Evolutionary conservation across 2,329 filamentous ascomycete genomes (phyloP).

Genomic region (Colletotrichum sublineola): DNA sequence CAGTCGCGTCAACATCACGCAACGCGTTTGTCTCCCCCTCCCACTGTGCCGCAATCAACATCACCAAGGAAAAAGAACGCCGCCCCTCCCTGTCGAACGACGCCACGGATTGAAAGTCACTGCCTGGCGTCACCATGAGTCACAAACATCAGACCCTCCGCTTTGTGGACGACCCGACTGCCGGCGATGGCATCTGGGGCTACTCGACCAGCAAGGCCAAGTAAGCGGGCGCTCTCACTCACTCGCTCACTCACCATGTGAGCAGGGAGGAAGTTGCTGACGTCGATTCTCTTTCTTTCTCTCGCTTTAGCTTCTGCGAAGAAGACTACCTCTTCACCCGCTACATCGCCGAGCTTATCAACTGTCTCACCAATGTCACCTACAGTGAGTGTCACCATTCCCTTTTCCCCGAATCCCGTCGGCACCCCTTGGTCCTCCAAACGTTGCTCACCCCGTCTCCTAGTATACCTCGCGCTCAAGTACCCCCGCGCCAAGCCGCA

Average conservation of each 20-base stretch:
- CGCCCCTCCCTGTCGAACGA: background rate
- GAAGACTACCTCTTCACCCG: slow-evolving; percentile 55
- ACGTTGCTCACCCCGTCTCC: background rate
- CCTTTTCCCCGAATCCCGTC: background rate
- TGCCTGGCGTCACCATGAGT: slow-evolving; percentile 3
- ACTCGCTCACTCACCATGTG: background rate
- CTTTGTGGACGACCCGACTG: slow-evolving; percentile 52
- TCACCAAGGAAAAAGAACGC: background rate
- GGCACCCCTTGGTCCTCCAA: background rate
- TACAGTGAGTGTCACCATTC: slow-evolving; percentile 45
- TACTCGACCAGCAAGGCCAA: slow-evolving; percentile 57
- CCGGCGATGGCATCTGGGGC: slow-evolving; percentile 54
- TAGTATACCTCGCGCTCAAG: slow-evolving; percentile 58
- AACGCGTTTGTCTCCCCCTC: background rate
- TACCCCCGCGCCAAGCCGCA: slow-evolving; percentile 51
- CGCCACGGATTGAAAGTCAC: background rate
- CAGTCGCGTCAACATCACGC: slow-evolving; percentile 10
- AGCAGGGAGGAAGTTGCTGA: slow-evolving; percentile 15
- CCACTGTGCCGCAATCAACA: background rate
- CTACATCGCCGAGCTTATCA: slow-evolving; percentile 60
- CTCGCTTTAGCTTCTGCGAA: slow-evolving; percentile 40
- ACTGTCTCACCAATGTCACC: slow-evolving; percentile 57
- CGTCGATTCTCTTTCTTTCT: background rate
- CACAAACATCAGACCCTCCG: slow-evolving; percentile 53
- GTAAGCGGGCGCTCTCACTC: slow-evolving; percentile 45